Conservation (phyloP, 805 yeast genomes). For the Scheffersomyces ergatensis region DNA sequence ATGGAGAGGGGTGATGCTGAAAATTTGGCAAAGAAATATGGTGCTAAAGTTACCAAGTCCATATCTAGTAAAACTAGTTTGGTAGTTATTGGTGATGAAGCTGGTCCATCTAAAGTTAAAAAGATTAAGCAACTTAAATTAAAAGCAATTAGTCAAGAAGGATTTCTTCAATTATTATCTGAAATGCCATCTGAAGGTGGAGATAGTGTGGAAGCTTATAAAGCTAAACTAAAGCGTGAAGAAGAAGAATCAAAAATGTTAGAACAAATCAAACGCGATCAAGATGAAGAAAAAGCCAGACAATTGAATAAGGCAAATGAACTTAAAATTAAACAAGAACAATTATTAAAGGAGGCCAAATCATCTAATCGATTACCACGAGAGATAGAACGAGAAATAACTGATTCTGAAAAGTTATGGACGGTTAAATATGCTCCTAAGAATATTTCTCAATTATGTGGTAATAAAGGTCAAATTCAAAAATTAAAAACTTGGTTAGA, state of each 20-base stretch:
- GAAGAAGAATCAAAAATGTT: slow-evolving; percentile 61
- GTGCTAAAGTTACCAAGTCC: slow-evolving; percentile 86
- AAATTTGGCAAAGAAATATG: slow-evolving; percentile 75
- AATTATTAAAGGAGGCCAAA: not conserved
- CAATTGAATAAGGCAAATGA: slow-evolving; percentile 16
- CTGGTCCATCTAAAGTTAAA: slow-evolving; percentile 92
- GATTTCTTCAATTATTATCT: slow-evolving; percentile 69
- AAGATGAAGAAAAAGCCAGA: slow-evolving; percentile 39
- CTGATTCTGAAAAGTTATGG: slow-evolving; percentile 75
- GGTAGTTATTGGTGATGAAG: slow-evolving; percentile 91
- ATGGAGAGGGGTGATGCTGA: slow-evolving; percentile 77
- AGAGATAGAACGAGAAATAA: slow-evolving; percentile 29
- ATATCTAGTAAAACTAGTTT: slow-evolving; percentile 82
- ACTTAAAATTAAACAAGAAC: slow-evolving; percentile 2
- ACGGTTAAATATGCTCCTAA: slow-evolving; percentile 91
- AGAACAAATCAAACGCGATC: slow-evolving; percentile 35
- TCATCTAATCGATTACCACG: slow-evolving; percentile 10
- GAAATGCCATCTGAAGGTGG: slow-evolving; percentile 95
- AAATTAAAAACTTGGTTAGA: slow-evolving; percentile 71
- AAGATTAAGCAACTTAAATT: slow-evolving; percentile 70
- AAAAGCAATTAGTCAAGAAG: slow-evolving; percentile 84
- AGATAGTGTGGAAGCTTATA: slow-evolving; percentile 70
- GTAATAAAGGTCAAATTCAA: slow-evolving; percentile 75
- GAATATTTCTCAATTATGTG: slow-evolving; percentile 74
- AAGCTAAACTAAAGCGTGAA: slow-evolving; percentile 65